These are phyloP conservation scores for Plenodomus lindquistii DNA, from an alignment of 2,329 filamentous ascomycete species.

Conservation along the genomic window DNA sequence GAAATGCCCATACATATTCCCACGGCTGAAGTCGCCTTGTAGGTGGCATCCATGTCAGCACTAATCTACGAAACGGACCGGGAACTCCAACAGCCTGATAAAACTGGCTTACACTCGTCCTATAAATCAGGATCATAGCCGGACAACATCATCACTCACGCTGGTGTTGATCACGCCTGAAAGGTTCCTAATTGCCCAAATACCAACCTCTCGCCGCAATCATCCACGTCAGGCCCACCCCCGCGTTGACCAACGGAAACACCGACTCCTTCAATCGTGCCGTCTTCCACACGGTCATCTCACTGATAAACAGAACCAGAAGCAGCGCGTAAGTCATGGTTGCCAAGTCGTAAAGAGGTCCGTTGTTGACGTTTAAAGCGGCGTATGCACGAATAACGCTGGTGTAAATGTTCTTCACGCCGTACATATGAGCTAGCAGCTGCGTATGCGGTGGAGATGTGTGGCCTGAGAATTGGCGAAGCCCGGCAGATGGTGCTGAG, in stretches of 20 bases:
- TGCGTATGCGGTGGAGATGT: not conserved
- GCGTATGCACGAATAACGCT: not conserved
- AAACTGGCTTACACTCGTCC: not conserved
- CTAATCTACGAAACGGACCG: too few relatives aligned
- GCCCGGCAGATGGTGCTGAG: not conserved
- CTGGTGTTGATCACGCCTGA: not conserved
- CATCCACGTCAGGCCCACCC: not conserved
- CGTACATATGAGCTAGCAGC: not conserved
- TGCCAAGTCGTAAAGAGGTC: not conserved
- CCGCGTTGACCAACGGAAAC: not conserved
- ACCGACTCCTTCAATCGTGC: not conserved
- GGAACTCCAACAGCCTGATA: too few relatives aligned
- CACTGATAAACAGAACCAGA: not conserved
- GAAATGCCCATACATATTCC: too few relatives aligned
- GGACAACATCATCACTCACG: not conserved
- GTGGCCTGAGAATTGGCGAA: not conserved
- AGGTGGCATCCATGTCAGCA: too few relatives aligned
- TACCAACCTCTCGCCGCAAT: not conserved
- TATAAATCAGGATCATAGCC: not conserved
- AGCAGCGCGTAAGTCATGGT: not conserved
- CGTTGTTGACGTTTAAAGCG: not conserved
- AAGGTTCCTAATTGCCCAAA: not conserved
- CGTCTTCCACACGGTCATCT: not conserved
- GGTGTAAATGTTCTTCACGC: not conserved
- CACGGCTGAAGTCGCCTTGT: too few relatives aligned